A percentile compares a stretch with the other conserved stretches of the same genome.
These are phyloP conservation scores for Dichomitus squalens DNA, from an alignment of 1,284 basidiomycete genomes.

Conservation along the genomic window DNA sequence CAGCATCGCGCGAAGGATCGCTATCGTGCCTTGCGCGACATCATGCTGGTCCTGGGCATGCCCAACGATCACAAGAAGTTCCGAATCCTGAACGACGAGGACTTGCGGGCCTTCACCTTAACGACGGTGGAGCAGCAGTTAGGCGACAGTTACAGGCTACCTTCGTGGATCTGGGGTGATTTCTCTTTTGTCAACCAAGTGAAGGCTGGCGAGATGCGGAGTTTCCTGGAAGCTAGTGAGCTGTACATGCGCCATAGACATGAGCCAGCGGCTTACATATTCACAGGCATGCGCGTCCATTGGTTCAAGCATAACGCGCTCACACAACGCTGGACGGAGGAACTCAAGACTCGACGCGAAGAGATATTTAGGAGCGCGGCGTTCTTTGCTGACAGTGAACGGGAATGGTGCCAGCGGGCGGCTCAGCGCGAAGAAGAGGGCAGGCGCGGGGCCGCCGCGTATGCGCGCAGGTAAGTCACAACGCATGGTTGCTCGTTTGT, in stretches of 20 bases:
- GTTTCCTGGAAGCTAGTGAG: slow-evolving; percentile 2
- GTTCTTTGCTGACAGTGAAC: background rate
- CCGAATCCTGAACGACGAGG: background rate
- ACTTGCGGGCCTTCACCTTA: slow-evolving; percentile 2
- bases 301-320: slow-evolving; percentile 4
- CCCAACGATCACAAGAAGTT: background rate
- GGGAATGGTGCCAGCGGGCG: too few species aligned
- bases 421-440: too few species aligned
- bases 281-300: slow-evolving; percentile 1
- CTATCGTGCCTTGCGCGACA: background rate
- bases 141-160: background rate
- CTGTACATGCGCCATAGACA: background rate
- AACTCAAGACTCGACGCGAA: background rate
- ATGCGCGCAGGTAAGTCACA: too few species aligned
- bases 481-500: too few species aligned
- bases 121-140: background rate
- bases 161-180: slow-evolving; percentile 17
- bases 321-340: background rate
- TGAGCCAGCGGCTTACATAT: background rate
- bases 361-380: background rate
- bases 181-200: background rate
- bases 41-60: background rate
- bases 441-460: too few species aligned
- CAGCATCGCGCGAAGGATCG: background rate
- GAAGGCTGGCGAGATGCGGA: background rate